These are phyloP conservation scores for Globisporangium iwayamae DNA, from an alignment of 352 stramenopile species.

Conservation along the genomic window DNA sequence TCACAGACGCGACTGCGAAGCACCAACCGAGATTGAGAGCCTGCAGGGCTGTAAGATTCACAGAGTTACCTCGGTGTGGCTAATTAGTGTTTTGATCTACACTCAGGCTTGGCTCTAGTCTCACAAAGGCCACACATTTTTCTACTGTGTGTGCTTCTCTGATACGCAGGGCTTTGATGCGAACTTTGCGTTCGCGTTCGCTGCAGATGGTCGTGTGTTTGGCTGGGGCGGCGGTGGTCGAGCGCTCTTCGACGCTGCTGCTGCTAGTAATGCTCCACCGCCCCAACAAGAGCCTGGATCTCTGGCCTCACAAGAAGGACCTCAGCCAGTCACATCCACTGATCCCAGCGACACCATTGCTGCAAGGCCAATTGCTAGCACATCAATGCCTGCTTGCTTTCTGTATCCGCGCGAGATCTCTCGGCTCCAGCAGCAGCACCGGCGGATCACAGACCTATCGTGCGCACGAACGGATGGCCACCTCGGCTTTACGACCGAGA, in stretches of 20 bases:
- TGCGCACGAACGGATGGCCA: conserved; percentile 50
- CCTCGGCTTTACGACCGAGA: conserved; percentile 32
- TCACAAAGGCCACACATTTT: background rate
- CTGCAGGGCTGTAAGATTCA: conserved; percentile 43
- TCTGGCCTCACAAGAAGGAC: background rate
- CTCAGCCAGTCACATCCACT: background rate
- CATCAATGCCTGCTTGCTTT: conserved; percentile 24
- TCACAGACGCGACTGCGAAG: conserved; percentile 31
- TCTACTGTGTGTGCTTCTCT: background rate
- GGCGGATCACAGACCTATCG: conserved; percentile 23
- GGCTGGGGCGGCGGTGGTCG: conserved; percentile 80
- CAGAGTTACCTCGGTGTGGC: conserved; percentile 43
- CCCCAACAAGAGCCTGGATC: background rate
- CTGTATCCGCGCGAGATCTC: conserved; percentile 43
- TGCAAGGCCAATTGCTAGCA: background rate
- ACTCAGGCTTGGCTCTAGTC: background rate
- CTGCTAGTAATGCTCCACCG: background rate
- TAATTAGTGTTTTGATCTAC: background rate
- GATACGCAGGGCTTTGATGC: conserved; percentile 52
- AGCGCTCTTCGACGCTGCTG: conserved; percentile 30
- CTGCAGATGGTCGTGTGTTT: conserved; percentile 80
- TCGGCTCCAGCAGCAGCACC: conserved; percentile 20
- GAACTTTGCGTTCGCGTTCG: conserved; percentile 77
- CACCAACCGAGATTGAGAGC: conserved; percentile 51
- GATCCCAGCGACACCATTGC: background rate